These are phyloP conservation scores for Blastobotrys peoriensis DNA, from an alignment of 805 yeast species.

Conservation along the genomic window DNA sequence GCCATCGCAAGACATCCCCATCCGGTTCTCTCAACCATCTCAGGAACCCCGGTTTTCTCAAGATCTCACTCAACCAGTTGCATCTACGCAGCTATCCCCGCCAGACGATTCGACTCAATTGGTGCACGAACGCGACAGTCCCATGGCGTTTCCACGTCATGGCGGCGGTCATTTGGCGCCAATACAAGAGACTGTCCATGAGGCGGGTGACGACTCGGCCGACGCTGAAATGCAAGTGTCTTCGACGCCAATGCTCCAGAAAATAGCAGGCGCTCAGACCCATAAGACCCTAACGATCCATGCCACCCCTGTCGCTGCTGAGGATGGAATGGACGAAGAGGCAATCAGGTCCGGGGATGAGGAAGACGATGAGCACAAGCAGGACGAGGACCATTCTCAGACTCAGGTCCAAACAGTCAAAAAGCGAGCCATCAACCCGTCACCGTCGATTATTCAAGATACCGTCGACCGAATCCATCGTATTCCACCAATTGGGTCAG, in stretches of 20 bases:
- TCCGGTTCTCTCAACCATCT: no score
- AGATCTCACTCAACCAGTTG: neutral
- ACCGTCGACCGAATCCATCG: neutral
- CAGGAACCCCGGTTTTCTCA: neutral
- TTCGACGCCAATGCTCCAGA: neutral
- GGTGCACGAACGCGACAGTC: neutral
- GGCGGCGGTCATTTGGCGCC: no score
- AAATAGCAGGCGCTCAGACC: neutral
- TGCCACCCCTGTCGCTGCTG: neutral
- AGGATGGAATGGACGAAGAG: neutral
- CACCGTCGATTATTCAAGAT: neutral
- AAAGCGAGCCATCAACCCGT: neutral
- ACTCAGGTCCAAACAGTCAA: neutral
- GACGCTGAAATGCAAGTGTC: neutral
- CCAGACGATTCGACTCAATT: neutral
- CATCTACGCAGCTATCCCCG: neutral
- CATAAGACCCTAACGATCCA: neutral
- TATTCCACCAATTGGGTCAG: neutral
- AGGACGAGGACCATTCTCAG: no score
- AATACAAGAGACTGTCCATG: no score
- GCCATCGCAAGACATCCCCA: no score
- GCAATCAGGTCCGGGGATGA: constrained; percentile 1
- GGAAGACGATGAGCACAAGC: neutral
- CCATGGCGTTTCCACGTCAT: no score
- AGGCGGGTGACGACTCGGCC: no score